Evolutionary conservation across 345 rosid genomes (phyloP), one percentile per base, ranked within the genome.

Genomic region (Salix dunnii): DNA sequence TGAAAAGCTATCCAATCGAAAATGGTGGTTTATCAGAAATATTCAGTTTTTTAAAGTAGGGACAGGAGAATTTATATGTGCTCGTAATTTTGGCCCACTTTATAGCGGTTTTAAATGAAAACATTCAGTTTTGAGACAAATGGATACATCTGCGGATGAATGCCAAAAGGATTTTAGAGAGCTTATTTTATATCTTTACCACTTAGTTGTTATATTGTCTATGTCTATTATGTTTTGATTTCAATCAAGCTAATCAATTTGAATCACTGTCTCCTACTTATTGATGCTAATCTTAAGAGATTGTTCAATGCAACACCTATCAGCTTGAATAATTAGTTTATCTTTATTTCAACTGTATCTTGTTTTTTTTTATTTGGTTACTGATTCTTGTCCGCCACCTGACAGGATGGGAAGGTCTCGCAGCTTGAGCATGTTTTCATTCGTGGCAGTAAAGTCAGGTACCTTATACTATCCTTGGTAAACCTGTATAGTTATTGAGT

Each of bases 381-480:
- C 51, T 40, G 13, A 70, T 18, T 55, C 65, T 23, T 14, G 30
- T 61, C 67, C 61, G 30, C 70, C 38, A n/a, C 13, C 67, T 48
- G 11, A 43, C 88, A 94, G 99, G 98, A 96, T 86, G 97, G 99
- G 71, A 94, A 92, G 85, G 87, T 93, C 63, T 94, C 99, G 40
- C 97, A 90, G 83, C 99, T 96, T 77, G 99, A 96, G 88, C 99
- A 96, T 88, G 91, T 96, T 68, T 96, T 96, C 63, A 92, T 96
- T 51, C 89, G 99, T 60, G 98, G 99, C 53, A 93, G 98, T 84
- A 96, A 96, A 94, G 99, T 96, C 89, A 92, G 99, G 98, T 96
- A 81, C 68, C 9, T 23, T 6, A 33, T 55, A 55, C 23, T 55
- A 55, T 28, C 21, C n/a, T 63, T 64, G 21, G 48, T 18, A 1